Conservation (phyloP, 768 basidiomycete genomes). For the Naganishia vaughanmartiniae region DNA sequence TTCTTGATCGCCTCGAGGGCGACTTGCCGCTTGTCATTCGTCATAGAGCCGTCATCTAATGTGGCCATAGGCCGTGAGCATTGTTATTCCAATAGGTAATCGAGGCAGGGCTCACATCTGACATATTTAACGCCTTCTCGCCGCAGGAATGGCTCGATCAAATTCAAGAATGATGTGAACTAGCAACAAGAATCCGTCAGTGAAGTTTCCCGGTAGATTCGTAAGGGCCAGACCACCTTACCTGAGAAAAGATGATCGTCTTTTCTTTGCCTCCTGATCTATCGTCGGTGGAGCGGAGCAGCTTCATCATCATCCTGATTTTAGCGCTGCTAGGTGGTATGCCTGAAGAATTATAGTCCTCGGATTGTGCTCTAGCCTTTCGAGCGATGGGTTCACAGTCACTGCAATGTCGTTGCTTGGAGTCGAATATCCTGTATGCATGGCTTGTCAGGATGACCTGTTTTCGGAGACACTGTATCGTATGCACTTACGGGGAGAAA, state of each 20-base stretch:
- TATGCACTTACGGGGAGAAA: constrained; percentile 61
- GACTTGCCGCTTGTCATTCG: constrained; percentile 68
- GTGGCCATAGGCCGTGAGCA: neutral
- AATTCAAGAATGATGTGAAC: constrained; percentile 72
- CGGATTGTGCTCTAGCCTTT: constrained; percentile 57
- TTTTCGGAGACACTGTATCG: too few relatives aligned
- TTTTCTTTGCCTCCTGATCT: constrained; percentile 67
- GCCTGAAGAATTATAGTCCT: constrained; percentile 39
- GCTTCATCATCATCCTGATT: constrained; percentile 73
- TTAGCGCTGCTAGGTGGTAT: constrained; percentile 78
- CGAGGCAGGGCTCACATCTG: constrained; percentile 68
- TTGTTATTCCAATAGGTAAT: neutral
- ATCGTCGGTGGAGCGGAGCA: constrained; percentile 66
- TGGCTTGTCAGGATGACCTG: neutral
- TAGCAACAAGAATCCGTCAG: constrained; percentile 17
- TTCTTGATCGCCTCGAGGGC: constrained; percentile 70
- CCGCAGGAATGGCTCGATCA: constrained; percentile 79
- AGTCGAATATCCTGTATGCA: constrained; percentile 32
- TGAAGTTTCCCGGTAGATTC: neutral
- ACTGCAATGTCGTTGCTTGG: constrained; percentile 58
- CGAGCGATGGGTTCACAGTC: constrained; percentile 61
- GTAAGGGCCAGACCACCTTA: constrained; percentile 52
- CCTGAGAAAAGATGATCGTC: constrained; percentile 92
- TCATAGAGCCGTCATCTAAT: constrained; percentile 86
- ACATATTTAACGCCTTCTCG: constrained; percentile 68